Evolutionary conservation across 1,139 yeast species (phyloP), one percentile per base, ranked within the genome.

Genomic region (Pichia sp.): DNA sequence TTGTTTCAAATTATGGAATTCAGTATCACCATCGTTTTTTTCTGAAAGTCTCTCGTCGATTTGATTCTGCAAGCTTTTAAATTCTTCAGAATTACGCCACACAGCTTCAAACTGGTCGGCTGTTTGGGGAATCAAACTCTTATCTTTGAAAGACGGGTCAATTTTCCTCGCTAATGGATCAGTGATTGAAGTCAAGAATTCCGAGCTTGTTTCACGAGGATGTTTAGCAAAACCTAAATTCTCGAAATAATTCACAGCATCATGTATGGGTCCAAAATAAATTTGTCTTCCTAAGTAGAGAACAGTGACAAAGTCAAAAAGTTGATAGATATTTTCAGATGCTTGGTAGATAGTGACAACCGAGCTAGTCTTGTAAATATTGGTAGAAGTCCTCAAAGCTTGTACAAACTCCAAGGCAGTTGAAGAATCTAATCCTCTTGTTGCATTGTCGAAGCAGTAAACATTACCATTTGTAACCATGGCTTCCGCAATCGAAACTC

Each of bases 331-430:
- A 65, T 81, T 87, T 72, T 86, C 90, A 32, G 90, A 84, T 62
- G 90, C 88, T 73, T 88, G 95, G 70, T 88, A 88, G 57, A 88
- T 84, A 29, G 95, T 90, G 59, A 88, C 86, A 49, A 87, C 72
- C 1, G 90, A 82, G 32, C 92, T 78, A n/a, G 82, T 75, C 34
- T 79, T 78, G 55, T 81, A 72, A 51, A 85, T 70, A 45, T 78
- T 73, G 2, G 95, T 86, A 34, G 82, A 75, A 5, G 84, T 78
- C 63, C 85, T 83, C 61, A 88, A 72, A 34, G 92, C 84, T 63
- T 82, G 77, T 55, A 84, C 76, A 62, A 87, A 88, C 70, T 88
- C 95, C 57, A 86, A 73, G 8, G 90, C 90, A 45, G 89, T 85
- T n/a, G 90, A 87, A 19, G 90, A 78, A 68, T 85, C 90, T 57